phyloP scores from a whole-genome alignment of 257 asterid species.

The Phtheirospermum japonicum region DNA sequence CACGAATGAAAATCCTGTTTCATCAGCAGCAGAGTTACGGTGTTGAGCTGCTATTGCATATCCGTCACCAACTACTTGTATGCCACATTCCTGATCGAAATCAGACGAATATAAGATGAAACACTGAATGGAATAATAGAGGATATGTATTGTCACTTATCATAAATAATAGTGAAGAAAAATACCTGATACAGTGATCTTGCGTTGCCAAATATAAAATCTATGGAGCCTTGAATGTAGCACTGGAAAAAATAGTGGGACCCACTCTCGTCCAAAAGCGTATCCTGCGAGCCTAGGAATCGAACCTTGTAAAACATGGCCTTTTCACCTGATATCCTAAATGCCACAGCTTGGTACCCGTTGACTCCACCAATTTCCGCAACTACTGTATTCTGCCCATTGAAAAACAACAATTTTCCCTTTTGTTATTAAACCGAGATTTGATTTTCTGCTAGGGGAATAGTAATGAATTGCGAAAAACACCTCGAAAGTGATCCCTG shows the following conservation, averaged over 20 bases:
- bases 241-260: slow-evolving; percentile 59
- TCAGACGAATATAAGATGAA: not conserved
- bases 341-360: slow-evolving; percentile 77
- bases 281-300: slow-evolving; percentile 78
- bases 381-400: slow-evolving; percentile 54
- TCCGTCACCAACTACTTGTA: slow-evolving; percentile 43
- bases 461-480: not conserved
- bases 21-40: slow-evolving; percentile 46
- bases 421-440: not conserved
- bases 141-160: not conserved
- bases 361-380: slow-evolving; percentile 32
- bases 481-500: slow-evolving; percentile 72
- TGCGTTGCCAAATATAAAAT: slow-evolving; percentile 78
- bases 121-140: not conserved
- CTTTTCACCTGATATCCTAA: slow-evolving; percentile 58
- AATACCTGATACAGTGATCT: slow-evolving; percentile 65
- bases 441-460: not conserved
- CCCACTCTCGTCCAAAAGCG: slow-evolving; percentile 66
- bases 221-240: slow-evolving; percentile 65
- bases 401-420: not conserved
- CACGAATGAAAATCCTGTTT: slow-evolving; percentile 80
- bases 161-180: too few relatives aligned
- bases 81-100: slow-evolving; percentile 45
- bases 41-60: slow-evolving; percentile 56
- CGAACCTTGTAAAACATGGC: slow-evolving; percentile 62